phyloP scores from a whole-genome alignment of 371 early-diverging fungal species.

The Syncephalastrum monosporum region DNA sequence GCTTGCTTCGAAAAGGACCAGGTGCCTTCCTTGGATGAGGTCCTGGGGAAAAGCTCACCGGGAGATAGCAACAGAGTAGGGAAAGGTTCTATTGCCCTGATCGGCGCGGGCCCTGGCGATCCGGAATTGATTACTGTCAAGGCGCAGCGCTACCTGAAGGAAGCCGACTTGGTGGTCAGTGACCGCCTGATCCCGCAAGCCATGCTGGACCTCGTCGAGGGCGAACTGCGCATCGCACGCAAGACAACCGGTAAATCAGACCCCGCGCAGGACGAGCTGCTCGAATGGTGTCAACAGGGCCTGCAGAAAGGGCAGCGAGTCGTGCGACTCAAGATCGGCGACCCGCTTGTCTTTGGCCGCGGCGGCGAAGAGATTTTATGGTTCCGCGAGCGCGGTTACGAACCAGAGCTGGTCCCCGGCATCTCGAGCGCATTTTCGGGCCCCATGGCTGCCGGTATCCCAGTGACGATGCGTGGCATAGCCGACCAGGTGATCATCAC shows the following conservation, averaged over 20 bases:
- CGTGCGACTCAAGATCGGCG: conserved; percentile 88
- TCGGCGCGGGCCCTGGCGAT: conserved; percentile 90
- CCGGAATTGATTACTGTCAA: conserved; percentile 74
- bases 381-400: conserved; percentile 69
- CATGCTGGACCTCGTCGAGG: conserved; percentile 60
- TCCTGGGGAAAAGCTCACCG: conserved; percentile 16
- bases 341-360: conserved; percentile 90
- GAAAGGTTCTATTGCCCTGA: conserved; percentile 56
- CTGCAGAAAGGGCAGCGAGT: conserved; percentile 67
- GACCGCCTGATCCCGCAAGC: conserved; percentile 76
- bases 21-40: conserved; percentile 24
- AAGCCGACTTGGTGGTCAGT: conserved; percentile 80
- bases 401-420: conserved; percentile 76
- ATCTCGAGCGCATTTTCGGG: conserved; percentile 78
- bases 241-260: conserved; percentile 62
- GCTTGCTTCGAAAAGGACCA: conserved; percentile 52
- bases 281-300: conserved; percentile 70
- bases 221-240: conserved; percentile 67
- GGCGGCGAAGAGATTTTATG: conserved; percentile 86
- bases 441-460: conserved; percentile 66
- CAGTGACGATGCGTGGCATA: conserved; percentile 76
- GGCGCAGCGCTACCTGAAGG: conserved; percentile 58
- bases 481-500: conserved; percentile 79
- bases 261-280: conserved; percentile 69
- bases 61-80: neutral